Percentiles rank a stretch among this genome's conserved stretches.
phyloP scores from a whole-genome alignment of 192 early-diverging fungal genomes.

The Spinellus fusiger region DNA sequence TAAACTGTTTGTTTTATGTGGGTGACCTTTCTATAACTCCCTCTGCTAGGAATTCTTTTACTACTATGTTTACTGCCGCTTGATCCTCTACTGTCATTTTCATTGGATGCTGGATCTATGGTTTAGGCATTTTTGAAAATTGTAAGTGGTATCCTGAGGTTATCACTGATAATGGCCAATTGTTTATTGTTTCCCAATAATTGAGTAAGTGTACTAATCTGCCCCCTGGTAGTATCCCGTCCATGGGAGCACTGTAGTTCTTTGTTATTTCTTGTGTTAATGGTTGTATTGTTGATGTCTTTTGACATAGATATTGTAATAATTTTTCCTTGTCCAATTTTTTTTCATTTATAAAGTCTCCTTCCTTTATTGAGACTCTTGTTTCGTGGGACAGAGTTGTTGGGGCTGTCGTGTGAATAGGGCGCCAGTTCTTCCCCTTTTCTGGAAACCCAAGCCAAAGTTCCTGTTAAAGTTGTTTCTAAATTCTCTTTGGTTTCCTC shows the following conservation, averaged over 20 bases:
- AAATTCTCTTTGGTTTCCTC: background rate
- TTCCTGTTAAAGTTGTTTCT: background rate
- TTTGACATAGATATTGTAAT: background rate
- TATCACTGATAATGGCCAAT: background rate
- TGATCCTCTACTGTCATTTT: background rate
- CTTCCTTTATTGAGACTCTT: no score
- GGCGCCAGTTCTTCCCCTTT: background rate
- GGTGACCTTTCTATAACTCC: conserved; percentile 1
- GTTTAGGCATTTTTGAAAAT: background rate
- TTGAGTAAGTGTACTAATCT: background rate
- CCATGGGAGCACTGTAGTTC: background rate
- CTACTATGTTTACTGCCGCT: background rate
- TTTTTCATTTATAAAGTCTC: no score
- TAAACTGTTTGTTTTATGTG: background rate
- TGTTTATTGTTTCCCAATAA: background rate
- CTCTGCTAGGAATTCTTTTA: background rate
- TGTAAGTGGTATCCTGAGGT: background rate
- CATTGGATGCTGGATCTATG: background rate
- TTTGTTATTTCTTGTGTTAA: background rate
- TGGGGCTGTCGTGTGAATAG: background rate
- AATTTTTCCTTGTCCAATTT: no score
- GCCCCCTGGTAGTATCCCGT: conserved; percentile 4
- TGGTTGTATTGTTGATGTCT: background rate
- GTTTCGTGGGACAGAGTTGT: background rate
- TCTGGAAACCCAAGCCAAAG: background rate